Conservation (phyloP, 306 rosid species). For the Sphenostylis stenocarpa region DNA sequence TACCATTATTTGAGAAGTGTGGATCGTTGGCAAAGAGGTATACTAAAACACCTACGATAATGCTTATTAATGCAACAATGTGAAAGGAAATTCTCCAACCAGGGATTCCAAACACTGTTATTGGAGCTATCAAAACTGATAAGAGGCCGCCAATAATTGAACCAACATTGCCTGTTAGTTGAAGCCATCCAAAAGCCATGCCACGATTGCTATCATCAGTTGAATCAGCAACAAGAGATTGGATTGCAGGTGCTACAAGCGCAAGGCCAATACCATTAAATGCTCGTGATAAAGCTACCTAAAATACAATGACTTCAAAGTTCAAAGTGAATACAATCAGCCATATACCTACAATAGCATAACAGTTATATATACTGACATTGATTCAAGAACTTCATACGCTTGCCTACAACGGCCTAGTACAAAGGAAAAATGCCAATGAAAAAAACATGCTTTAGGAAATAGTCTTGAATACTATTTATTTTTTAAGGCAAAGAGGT, state of each 20-base stretch:
- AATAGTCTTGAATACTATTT: neutral
- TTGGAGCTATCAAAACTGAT: conserved; percentile 76
- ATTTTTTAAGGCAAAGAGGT: too few species aligned
- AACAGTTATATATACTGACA: neutral
- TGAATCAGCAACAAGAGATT: conserved; percentile 93
- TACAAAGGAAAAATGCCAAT: neutral
- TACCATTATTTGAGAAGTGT: conserved; percentile 48
- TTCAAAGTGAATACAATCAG: conserved; percentile 47
- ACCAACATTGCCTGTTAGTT: conserved; percentile 80
- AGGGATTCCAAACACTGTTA: conserved; percentile 73
- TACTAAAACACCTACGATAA: conserved; percentile 66
- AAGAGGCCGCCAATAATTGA: conserved; percentile 80
- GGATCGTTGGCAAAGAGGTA: conserved; percentile 80
- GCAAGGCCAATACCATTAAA: conserved; percentile 96
- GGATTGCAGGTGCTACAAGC: conserved; percentile 89
- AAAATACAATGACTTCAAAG: conserved; percentile 47
- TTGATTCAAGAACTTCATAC: conserved; percentile 11
- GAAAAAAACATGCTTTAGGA: neutral
- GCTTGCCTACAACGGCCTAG: neutral
- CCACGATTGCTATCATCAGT: conserved; percentile 86
- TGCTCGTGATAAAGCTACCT: conserved; percentile 92
- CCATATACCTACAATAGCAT: conserved; percentile 27
- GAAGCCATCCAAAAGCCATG: conserved; percentile 95
- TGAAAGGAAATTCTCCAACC: conserved; percentile 97
- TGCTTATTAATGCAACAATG: conserved; percentile 77